A percentile compares a stretch with the other conserved stretches of the same genome.
Conservation (phyloP, 768 basidiomycete genomes). For the Russula brevipes region DNA sequence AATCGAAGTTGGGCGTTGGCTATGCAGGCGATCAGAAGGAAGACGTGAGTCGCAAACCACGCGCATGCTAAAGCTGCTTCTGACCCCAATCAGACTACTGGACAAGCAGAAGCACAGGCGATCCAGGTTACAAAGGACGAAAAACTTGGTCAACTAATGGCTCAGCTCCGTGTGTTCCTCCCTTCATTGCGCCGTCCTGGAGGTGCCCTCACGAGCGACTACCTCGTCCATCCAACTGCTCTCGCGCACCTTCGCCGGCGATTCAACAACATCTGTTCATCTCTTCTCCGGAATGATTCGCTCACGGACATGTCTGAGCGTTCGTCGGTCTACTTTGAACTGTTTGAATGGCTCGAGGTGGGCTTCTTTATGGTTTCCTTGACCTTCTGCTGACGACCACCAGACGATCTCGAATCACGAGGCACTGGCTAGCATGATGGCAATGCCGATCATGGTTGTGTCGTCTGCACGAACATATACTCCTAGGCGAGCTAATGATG, state of each 20-base stretch:
- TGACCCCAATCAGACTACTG: constrained; percentile 52
- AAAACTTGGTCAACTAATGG: constrained; percentile 62
- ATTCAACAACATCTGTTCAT: constrained; percentile 84
- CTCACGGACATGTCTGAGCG: constrained; percentile 93
- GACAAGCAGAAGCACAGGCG: constrained; percentile 71
- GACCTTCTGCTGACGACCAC: background rate
- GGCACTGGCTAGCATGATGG: constrained; percentile 91
- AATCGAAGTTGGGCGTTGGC: constrained; percentile 73
- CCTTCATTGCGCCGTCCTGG: constrained; percentile 72
- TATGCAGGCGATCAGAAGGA: constrained; percentile 82
- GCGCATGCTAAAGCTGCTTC: background rate
- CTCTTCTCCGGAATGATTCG: constrained; percentile 86
- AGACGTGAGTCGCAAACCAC: constrained; percentile 55
- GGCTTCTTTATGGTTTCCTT: background rate
- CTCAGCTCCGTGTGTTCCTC: constrained; percentile 72
- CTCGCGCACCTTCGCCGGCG: constrained; percentile 86
- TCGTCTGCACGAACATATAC: constrained; percentile 59
- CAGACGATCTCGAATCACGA: constrained; percentile 93
- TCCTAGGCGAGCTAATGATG: constrained; percentile 46
- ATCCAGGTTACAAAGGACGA: constrained; percentile 71
- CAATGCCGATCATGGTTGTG: constrained; percentile 93
- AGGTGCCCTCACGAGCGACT: constrained; percentile 81
- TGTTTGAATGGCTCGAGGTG: constrained; percentile 92
- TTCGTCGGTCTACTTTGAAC: constrained; percentile 74
- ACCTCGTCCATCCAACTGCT: constrained; percentile 86